A percentile compares a stretch with the other conserved stretches of the same genome.
Conservation (phyloP, 495 filamentous ascomycete genomes). For the Penicillium crystallinum region DNA sequence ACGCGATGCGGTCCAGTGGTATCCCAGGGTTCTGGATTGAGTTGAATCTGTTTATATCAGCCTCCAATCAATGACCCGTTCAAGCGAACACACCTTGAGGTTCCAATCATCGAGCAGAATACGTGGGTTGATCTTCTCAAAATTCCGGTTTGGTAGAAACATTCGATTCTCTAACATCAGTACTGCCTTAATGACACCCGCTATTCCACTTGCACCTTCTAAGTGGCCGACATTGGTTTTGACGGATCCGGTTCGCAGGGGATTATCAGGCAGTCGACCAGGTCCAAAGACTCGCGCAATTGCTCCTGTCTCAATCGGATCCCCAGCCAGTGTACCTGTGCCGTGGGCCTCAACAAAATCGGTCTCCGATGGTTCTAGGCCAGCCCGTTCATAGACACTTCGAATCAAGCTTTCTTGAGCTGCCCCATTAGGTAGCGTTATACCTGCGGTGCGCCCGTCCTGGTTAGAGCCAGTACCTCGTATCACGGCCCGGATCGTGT, state of each 20-base stretch:
- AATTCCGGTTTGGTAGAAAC: constrained; percentile 28
- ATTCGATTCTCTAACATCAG: constrained; percentile 27
- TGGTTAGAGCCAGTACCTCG: constrained; percentile 37
- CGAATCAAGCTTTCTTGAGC: constrained; percentile 56
- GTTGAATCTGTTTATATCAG: constrained; percentile 15
- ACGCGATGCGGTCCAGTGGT: constrained; percentile 21
- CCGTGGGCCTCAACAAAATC: constrained; percentile 33
- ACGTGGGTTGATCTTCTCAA: constrained; percentile 21
- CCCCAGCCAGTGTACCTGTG: constrained; percentile 57
- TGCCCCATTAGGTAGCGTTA: constrained; percentile 43
- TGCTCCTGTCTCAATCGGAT: constrained; percentile 56
- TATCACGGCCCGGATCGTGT: constrained; percentile 41
- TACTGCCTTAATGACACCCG: constrained; percentile 31
- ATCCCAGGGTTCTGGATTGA: constrained; percentile 16
- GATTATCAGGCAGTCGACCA: constrained; percentile 1
- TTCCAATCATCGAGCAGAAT: constrained; percentile 28
- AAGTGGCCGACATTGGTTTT: constrained; percentile 40
- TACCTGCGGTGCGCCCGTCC: constrained; percentile 35
- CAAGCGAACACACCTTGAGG: constrained; percentile 15
- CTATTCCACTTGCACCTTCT: constrained; percentile 30
- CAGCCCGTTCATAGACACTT: constrained; percentile 43
- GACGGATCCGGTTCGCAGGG: constrained; percentile 25
- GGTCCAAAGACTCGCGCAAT: constrained; percentile 27
- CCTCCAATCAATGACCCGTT: not conserved
- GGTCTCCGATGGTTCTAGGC: constrained; percentile 26